Evolutionary conservation across 495 filamentous ascomycete genomes (phyloP).

Genomic region (Podospora fimiseda): DNA sequence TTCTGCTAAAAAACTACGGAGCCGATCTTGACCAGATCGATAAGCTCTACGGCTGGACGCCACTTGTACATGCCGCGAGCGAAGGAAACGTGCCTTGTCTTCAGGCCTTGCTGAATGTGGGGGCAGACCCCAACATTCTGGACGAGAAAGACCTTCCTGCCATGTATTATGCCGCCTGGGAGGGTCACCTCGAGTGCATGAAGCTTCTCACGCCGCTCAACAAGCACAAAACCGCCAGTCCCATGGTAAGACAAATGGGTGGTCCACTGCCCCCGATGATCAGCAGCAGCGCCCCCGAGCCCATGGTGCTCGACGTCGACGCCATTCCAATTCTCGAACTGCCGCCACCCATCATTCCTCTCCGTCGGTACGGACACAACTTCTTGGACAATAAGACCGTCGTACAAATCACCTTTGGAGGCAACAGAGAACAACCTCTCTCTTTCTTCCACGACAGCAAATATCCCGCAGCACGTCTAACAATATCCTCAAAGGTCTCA

Average conservation of each 20-base stretch:
- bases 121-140: slow-evolving; percentile 64
- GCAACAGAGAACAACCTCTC: slow-evolving; percentile 61
- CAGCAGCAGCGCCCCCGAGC: slow-evolving; percentile 47
- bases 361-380: slow-evolving; percentile 93
- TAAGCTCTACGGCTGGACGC: slow-evolving; percentile 95
- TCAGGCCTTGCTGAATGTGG: slow-evolving; percentile 65
- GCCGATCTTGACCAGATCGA: slow-evolving; percentile 90
- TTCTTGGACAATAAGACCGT: slow-evolving; percentile 97
- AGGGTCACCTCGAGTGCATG: slow-evolving; percentile 94
- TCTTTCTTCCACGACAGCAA: slow-evolving; percentile 91
- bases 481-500: slow-evolving; percentile 91
- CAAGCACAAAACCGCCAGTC: slow-evolving; percentile 25
- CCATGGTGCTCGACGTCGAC: slow-evolving; percentile 70
- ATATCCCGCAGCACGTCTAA: slow-evolving; percentile 89
- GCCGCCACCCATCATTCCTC: slow-evolving; percentile 90
- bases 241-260: slow-evolving; percentile 24
- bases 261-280: slow-evolving; percentile 31
- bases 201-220: slow-evolving; percentile 63
- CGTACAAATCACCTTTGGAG: slow-evolving; percentile 80
- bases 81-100: slow-evolving; percentile 91
- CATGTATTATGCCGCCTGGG: slow-evolving; percentile 98
- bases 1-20: slow-evolving; percentile 75
- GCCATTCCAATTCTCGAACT: slow-evolving; percentile 87
- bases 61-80: slow-evolving; percentile 90
- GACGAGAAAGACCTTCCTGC: slow-evolving; percentile 92